Conservation (phyloP, 2,329 filamentous ascomycete species). For the Lecanicillium sp. region DNA sequence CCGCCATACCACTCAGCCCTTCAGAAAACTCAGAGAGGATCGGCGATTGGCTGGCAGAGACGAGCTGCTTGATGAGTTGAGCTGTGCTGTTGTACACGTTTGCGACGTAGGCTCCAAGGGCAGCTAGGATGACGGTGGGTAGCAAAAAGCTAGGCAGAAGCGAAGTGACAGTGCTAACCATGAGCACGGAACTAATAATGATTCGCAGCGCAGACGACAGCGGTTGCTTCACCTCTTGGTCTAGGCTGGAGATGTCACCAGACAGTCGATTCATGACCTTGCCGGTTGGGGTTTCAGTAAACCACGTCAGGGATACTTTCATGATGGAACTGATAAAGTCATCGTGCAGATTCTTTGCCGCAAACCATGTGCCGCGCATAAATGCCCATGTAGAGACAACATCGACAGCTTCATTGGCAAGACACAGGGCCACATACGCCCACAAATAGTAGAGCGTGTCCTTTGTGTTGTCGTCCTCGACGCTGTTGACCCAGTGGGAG, state of each 20-base stretch:
- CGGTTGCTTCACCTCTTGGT: slow-evolving; percentile 17
- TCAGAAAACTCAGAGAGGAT: slow-evolving; percentile 50
- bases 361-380: slow-evolving; percentile 48
- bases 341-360: slow-evolving; percentile 43
- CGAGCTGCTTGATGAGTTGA: slow-evolving; percentile 35
- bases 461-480: slow-evolving; percentile 29
- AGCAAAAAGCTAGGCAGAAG: slow-evolving; percentile 44
- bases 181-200: slow-evolving; percentile 1
- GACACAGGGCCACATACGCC: slow-evolving; percentile 28
- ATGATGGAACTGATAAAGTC: slow-evolving; percentile 44
- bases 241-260: slow-evolving; percentile 47
- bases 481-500: slow-evolving; percentile 45
- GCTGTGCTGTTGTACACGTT: slow-evolving; percentile 43
- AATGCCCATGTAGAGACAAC: slow-evolving; percentile 31
- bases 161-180: slow-evolving; percentile 35
- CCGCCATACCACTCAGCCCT: slow-evolving; percentile 38
- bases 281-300: slow-evolving; percentile 43
- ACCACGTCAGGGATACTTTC: slow-evolving; percentile 48
- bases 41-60: slow-evolving; percentile 40
- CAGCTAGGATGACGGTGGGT: slow-evolving; percentile 33
- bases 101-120: slow-evolving; percentile 35
- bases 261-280: slow-evolving; percentile 47
- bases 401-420: slow-evolving; percentile 1
- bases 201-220: slow-evolving; percentile 2
- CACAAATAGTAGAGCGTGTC: slow-evolving; percentile 33